Evolutionary conservation across 345 rosid genomes (phyloP), one percentile per base, ranked within the genome.

Genomic region (Linum tenue): DNA sequence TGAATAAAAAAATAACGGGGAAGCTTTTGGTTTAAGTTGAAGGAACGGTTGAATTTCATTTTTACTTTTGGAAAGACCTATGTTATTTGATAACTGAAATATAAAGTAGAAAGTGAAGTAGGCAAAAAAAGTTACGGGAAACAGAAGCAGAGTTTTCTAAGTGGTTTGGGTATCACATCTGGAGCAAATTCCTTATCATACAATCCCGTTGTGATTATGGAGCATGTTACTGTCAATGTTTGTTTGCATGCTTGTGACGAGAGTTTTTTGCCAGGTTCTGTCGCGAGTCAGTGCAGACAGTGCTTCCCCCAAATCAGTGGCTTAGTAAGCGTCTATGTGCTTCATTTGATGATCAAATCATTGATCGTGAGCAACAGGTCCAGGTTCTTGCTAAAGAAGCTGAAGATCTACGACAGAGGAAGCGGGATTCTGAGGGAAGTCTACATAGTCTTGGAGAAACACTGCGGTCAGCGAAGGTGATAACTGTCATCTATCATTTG

Each of bases 251-350:
- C 53, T 48, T 48, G 14, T 48, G 14, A 48, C 53, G 9, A 9
- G 53, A n/a, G 37, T 73, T 62, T 40, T 73, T 80, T 63, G 63
- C 44, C 74, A 94, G 96, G 97, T 90, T 90, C 80, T 84, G 76
- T 51, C 92, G 97, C 57, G 88, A 89, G 35, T 72, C 89, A 64
- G 97, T 88, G 65, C 90, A 94, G 80, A 94, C 97, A 40, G 81
- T 82, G 61, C 91, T 94, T 75, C 97, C 97, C 55, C 73, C 89
- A 62, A 72, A 64, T 56, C 64, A 70, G 76, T 80, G 70, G 64
- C 59, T 70, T 44, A 79, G 83, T 72, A 80, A 85, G 8, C 92
- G 91, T 59, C 92, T 94, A 14, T 84, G 91, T 85, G 80, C 85
- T 72, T 85, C 95, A 60, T 94, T 78, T 75, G 97, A 83, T 76